Percentiles rank a stretch among this genome's conserved stretches.
Evolutionary conservation across 306 rosid genomes (phyloP).

Genomic region (Lupinus albus): DNA sequence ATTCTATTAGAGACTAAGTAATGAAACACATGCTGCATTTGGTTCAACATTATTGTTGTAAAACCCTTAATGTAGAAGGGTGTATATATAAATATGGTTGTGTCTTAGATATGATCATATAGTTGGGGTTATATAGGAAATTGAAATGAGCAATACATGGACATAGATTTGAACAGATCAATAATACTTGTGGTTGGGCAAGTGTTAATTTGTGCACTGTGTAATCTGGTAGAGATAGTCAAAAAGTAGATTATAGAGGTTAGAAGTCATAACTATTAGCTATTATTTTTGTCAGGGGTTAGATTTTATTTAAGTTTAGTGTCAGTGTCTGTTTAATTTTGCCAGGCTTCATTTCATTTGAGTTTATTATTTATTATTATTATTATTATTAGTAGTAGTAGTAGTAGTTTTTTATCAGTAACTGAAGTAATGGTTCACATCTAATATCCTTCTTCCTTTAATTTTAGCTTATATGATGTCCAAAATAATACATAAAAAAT

Average conservation of each 20-base stretch:
- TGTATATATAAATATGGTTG: not conserved
- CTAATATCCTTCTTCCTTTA: too few relatives aligned
- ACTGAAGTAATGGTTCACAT: too few relatives aligned
- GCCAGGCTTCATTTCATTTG: not conserved
- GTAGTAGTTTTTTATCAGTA: too few relatives aligned
- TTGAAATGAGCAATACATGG: not conserved
- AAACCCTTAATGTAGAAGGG: not conserved
- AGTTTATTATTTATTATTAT: too few relatives aligned
- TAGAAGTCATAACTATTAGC: constrained; percentile 38
- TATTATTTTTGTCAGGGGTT: constrained; percentile 40
- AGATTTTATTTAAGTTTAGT: not conserved
- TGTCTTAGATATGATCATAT: not conserved
- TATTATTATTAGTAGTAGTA: too few relatives aligned
- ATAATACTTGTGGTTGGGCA: not conserved
- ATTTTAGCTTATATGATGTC: too few relatives aligned
- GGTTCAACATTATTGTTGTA: constrained; percentile 1
- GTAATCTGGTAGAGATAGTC: constrained; percentile 31
- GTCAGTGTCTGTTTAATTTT: not conserved
- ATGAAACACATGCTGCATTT: not conserved
- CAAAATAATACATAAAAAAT: too few relatives aligned
- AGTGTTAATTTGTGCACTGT: not conserved
- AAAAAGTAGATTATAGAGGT: constrained; percentile 22
- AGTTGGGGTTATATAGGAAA: not conserved
- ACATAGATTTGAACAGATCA: not conserved
- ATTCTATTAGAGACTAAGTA: not conserved